phyloP scores from a whole-genome alignment of 1,284 basidiomycete genomes.

The Cutaneotrichosporon cutaneum region DNA sequence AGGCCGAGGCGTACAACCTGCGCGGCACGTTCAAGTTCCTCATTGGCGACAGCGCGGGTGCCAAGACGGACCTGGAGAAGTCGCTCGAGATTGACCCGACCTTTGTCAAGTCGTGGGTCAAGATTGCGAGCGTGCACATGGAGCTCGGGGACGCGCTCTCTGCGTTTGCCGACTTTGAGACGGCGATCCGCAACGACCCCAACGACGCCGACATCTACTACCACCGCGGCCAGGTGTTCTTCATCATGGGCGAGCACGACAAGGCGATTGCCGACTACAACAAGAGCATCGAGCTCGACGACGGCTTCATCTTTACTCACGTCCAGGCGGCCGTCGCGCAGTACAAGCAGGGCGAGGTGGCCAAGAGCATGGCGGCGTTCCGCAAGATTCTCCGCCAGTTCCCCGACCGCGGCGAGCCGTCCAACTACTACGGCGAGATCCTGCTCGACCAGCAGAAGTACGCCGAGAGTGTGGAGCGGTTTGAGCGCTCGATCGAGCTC shows the following conservation, averaged over 20 bases:
- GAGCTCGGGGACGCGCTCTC: conserved; percentile 72
- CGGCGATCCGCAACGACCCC: conserved; percentile 78
- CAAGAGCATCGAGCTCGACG: conserved; percentile 78
- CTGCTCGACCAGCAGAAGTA: conserved; percentile 89
- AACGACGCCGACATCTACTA: conserved; percentile 97
- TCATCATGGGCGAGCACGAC: conserved; percentile 89
- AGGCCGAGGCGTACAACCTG: conserved; percentile 88
- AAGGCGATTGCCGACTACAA: conserved; percentile 87
- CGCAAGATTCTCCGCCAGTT: conserved; percentile 74
- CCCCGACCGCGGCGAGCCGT: conserved; percentile 78
- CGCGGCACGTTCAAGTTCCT: conserved; percentile 98
- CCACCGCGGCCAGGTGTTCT: conserved; percentile 97
- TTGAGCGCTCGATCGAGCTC: conserved; percentile 87
- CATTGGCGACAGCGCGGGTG: conserved; percentile 77
- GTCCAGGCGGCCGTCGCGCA: conserved; percentile 96
- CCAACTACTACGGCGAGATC: conserved; percentile 94
- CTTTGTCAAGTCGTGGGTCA: conserved; percentile 89
- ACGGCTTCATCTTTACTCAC: conserved; percentile 57
- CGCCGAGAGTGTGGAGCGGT: conserved; percentile 89
- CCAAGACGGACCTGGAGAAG: conserved; percentile 79
- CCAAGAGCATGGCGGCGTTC: conserved; percentile 86
- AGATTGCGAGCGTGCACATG: conserved; percentile 97
- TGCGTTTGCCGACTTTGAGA: conserved; percentile 87
- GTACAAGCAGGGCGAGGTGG: conserved; percentile 82
- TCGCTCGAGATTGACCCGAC: conserved; percentile 71